These are phyloP conservation scores for Colletotrichum spinosum DNA, from an alignment of 2,329 filamentous ascomycete genomes.

Conservation along the genomic window DNA sequence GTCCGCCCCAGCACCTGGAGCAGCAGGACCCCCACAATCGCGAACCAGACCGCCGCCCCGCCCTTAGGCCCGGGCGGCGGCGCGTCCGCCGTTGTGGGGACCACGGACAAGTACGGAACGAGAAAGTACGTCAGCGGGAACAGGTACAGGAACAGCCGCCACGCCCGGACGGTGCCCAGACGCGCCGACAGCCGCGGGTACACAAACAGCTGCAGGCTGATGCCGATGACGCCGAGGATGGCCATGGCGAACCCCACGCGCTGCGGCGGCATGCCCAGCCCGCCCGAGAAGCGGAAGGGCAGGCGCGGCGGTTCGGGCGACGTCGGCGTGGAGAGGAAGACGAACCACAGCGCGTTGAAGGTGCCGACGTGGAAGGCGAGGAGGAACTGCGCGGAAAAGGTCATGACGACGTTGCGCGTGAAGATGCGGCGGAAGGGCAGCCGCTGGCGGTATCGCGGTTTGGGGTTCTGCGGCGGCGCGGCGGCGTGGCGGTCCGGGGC, in stretches of 20 bases:
- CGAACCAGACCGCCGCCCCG: slow-evolving; percentile 71
- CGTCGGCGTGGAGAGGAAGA: slow-evolving; percentile 78
- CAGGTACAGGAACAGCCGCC: slow-evolving; percentile 74
- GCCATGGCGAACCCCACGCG: slow-evolving; percentile 83
- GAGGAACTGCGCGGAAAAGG: slow-evolving; percentile 74
- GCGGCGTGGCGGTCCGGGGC: slow-evolving; percentile 39
- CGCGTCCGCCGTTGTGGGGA: slow-evolving; percentile 65
- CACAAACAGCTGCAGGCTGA: slow-evolving; percentile 76
- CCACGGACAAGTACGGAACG: slow-evolving; percentile 77
- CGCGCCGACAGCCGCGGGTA: slow-evolving; percentile 76
- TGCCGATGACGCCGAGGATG: slow-evolving; percentile 80
- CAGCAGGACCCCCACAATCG: slow-evolving; percentile 71
- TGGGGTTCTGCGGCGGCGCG: slow-evolving; percentile 19
- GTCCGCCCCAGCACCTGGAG: slow-evolving; percentile 76
- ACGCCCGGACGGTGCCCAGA: slow-evolving; percentile 76
- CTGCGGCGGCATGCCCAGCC: slow-evolving; percentile 77
- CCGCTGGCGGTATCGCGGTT: slow-evolving; percentile 56
- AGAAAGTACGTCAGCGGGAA: slow-evolving; percentile 78
- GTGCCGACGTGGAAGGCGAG: slow-evolving; percentile 80
- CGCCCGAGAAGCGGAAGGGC: slow-evolving; percentile 77
- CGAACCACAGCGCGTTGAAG: slow-evolving; percentile 81
- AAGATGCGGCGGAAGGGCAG: slow-evolving; percentile 67
- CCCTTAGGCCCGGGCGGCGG: slow-evolving; percentile 63
- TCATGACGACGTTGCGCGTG: slow-evolving; percentile 64
- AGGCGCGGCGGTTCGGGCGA: slow-evolving; percentile 47